phyloP scores from a whole-genome alignment of 495 filamentous ascomycete species.

The Podospora sp. region DNA sequence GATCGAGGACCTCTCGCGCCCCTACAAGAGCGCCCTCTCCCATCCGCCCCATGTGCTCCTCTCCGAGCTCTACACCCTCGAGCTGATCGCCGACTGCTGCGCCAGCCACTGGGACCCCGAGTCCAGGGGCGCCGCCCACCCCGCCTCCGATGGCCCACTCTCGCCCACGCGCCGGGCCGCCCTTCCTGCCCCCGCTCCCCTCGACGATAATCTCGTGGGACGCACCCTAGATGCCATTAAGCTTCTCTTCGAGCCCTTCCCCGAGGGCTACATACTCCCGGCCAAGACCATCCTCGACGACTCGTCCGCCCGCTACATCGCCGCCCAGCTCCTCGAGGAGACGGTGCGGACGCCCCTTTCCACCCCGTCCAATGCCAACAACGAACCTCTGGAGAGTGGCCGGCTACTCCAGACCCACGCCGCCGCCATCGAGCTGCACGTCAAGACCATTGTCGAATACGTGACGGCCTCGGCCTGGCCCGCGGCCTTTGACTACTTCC shows the following conservation, averaged over 20 bases:
- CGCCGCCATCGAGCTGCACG: slow-evolving; percentile 49
- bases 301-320: slow-evolving; percentile 37
- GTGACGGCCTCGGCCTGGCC: slow-evolving; percentile 63
- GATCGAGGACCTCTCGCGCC: slow-evolving; percentile 53
- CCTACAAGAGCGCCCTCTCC: slow-evolving; percentile 46
- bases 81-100: slow-evolving; percentile 65
- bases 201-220: slow-evolving; percentile 42
- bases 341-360: slow-evolving; percentile 39
- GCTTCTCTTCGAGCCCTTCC: slow-evolving; percentile 48
- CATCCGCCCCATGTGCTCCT: slow-evolving; percentile 58
- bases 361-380: slow-evolving; percentile 35
- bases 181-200: slow-evolving; percentile 35
- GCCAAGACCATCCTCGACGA: slow-evolving; percentile 51
- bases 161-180: slow-evolving; percentile 28
- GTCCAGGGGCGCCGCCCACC: slow-evolving; percentile 18
- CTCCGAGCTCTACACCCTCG: slow-evolving; percentile 62
- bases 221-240: slow-evolving; percentile 50
- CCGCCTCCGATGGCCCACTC: slow-evolving; percentile 32
- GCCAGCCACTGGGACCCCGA: slow-evolving; percentile 53
- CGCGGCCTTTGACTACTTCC: slow-evolving; percentile 57
- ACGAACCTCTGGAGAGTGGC: slow-evolving; percentile 45
- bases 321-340: slow-evolving; percentile 37
- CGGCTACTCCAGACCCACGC: slow-evolving; percentile 34
- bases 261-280: slow-evolving; percentile 50
- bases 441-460: slow-evolving; percentile 59